A percentile compares a stretch with the other conserved stretches of the same genome.
phyloP scores from a whole-genome alignment of 2,329 filamentous ascomycete genomes.

The Colletotrichum simmondsii region DNA sequence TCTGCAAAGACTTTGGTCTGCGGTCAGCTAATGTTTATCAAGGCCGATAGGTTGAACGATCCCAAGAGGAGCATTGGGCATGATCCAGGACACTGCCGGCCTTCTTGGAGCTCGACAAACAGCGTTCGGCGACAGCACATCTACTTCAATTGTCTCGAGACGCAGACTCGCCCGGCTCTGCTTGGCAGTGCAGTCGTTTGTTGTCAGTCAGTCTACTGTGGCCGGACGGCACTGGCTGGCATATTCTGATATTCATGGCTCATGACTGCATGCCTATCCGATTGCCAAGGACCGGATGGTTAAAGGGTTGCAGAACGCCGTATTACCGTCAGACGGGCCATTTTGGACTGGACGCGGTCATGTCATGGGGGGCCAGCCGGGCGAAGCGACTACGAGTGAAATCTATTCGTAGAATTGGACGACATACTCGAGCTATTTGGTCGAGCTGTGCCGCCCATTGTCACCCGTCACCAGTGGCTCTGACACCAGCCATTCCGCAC shows the following conservation, averaged over 20 bases:
- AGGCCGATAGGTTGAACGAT: neutral
- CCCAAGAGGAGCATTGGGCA: neutral
- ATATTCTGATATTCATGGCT: neutral
- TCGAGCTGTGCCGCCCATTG: conserved; percentile 10
- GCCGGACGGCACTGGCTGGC: neutral
- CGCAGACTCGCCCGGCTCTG: neutral
- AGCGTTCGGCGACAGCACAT: neutral
- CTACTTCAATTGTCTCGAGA: neutral
- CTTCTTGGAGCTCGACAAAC: neutral
- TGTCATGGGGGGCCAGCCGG: neutral
- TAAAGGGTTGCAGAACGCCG: conserved; percentile 6
- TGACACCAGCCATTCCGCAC: conserved; percentile 16
- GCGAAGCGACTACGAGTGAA: neutral
- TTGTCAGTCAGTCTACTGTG: neutral
- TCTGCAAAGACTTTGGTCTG: neutral
- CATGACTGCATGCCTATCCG: neutral
- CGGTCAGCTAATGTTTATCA: neutral
- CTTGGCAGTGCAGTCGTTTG: neutral
- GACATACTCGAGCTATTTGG: conserved; percentile 6
- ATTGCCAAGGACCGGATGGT: neutral
- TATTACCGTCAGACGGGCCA: neutral
- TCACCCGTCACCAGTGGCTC: conserved; percentile 19
- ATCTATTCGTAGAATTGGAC: neutral
- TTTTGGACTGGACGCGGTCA: neutral
- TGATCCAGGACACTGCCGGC: neutral